Base-by-base conservation (phyloP, 2,329 filamentous ascomycete genomes). In the Davidsoniella eucalypti region DNA sequence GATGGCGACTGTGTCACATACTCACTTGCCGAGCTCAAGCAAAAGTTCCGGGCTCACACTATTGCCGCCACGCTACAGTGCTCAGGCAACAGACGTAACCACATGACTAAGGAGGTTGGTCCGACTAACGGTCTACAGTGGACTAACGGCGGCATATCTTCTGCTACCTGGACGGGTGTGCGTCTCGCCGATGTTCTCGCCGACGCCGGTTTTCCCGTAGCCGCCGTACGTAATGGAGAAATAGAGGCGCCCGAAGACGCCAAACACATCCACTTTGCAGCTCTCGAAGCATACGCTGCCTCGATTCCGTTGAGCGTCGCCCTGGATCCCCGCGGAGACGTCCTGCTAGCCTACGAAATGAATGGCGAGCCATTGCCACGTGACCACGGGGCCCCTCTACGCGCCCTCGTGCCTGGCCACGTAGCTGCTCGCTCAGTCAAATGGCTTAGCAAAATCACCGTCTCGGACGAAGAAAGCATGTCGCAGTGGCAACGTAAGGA, bases 341-440 rank as follows among this genome's bases (percentile, higher is more conserved):
- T 83, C 5, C 64, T 84, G 25, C 65, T 83, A 0, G 79, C 80
- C 0, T 82, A 77, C 56, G 68, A 69, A 44, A 84, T 84, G 80
- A 84, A 84, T 54, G 78, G 75, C 46, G 59, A 71, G 52, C 67
- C 75, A 0, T 64, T 84, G 1, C 77, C 78, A 0, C 70, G 69
- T 1, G 79, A 83, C 53, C 80, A 84, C 56, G 80, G 80, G 0
- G 83, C 71, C 56, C 80, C 80, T 0, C 61, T 82, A 12, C 68
- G 78, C 1, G 71, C 72, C 0, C 66, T 82, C 2, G 75, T 82
- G 0, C 77, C 80, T 0, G 80, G 80, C 0, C 72, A 77, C 47
- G 79, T 82, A 2, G 80, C 78, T 1, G 80, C 79, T 1, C 69
- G 80, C 1, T 78, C 74, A 5, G 79, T 82, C 55, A 84, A 84